Evolutionary conservation across 441 rosid species (phyloP).

Genomic region (Melastoma candidum): DNA sequence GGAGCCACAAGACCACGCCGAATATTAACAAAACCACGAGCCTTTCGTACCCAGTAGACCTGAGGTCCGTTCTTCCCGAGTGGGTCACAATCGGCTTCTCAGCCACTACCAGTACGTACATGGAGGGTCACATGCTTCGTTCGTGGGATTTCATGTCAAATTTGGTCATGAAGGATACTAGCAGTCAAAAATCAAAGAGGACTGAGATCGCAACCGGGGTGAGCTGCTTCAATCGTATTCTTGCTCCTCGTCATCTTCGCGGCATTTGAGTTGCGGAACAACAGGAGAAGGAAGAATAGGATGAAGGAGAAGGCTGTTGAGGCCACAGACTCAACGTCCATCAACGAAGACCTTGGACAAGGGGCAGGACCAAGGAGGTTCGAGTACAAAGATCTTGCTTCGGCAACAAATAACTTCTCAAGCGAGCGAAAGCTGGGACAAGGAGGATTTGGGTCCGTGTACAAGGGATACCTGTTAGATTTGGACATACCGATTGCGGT

Average conservation of each 20-base stretch:
- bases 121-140: slow-evolving; percentile 16
- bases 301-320: neutral
- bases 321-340: no score
- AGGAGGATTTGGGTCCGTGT: no score
- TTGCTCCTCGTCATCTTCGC: no score
- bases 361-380: slow-evolving; percentile 9
- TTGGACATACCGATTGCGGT: slow-evolving; percentile 2
- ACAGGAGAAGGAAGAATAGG: neutral
- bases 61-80: no score
- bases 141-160: slow-evolving; percentile 9
- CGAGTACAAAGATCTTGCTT: neutral
- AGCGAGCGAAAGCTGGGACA: slow-evolving; percentile 5
- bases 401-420: slow-evolving; percentile 6
- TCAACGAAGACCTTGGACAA: slow-evolving; percentile 11
- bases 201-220: no score
- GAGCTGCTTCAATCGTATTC: no score
- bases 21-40: slow-evolving; percentile 21
- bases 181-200: no score
- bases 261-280: slow-evolving; percentile 5
- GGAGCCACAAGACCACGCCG: slow-evolving; percentile 17
- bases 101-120: slow-evolving; percentile 19
- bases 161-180: no score
- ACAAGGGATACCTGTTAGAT: neutral
- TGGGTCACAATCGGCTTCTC: no score
- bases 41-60: slow-evolving; percentile 23